These are phyloP conservation scores for Psilocybe azurescens DNA, from an alignment of 768 basidiomycete genomes.

Conservation along the genomic window DNA sequence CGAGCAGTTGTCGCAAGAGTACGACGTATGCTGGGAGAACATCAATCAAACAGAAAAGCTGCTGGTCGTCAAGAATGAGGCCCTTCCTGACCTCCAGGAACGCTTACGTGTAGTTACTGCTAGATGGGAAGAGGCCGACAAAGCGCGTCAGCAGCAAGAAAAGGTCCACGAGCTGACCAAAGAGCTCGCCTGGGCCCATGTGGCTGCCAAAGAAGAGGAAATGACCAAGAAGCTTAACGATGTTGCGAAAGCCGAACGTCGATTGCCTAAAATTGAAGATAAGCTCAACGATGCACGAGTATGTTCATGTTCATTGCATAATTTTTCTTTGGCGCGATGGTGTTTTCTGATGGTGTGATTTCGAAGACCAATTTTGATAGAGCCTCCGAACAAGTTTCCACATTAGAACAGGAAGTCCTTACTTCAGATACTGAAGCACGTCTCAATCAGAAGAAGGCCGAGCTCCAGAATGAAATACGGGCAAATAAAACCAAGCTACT, in stretches of 20 bases:
- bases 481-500: constrained; percentile 48
- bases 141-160: constrained; percentile 71
- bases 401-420: constrained; percentile 33
- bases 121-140: constrained; percentile 75
- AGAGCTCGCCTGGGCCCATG: constrained; percentile 89
- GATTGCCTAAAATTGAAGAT: constrained; percentile 44
- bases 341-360: not conserved
- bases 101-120: constrained; percentile 59
- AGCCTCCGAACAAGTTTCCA: constrained; percentile 35
- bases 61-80: constrained; percentile 73
- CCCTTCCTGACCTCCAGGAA: constrained; percentile 75
- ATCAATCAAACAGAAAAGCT: constrained; percentile 71
- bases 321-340: not conserved
- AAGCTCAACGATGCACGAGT: constrained; percentile 33
- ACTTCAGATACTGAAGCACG: constrained; percentile 38
- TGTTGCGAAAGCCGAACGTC: constrained; percentile 36
- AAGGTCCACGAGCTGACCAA: constrained; percentile 75
- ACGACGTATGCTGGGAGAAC: constrained; percentile 76
- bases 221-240: constrained; percentile 42
- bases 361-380: constrained; percentile 35
- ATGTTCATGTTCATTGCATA: constrained; percentile 1
- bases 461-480: constrained; percentile 51
- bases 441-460: constrained; percentile 42
- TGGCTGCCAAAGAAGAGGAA: constrained; percentile 71
- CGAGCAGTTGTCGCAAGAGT: constrained; percentile 85